Base-by-base conservation (phyloP, 768 basidiomycete genomes). In the Roridomyces roridus region DNA sequence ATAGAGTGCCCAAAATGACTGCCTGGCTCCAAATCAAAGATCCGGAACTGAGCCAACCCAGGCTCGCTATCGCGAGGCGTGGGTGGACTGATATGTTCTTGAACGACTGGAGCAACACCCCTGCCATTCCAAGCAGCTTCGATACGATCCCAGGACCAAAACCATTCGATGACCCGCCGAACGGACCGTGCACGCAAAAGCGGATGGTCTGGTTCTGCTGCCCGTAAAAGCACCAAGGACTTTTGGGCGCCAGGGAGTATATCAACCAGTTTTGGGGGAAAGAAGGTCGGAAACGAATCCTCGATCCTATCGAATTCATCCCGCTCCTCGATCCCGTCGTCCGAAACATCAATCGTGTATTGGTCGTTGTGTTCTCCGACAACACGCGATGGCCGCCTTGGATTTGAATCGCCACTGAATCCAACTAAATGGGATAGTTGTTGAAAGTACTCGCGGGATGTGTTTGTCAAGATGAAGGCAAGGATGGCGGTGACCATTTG, bases 21-120 rank as follows among this genome's bases (percentile, higher is more conserved):
- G 2, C 86, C 87, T 20, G 92, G 91, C 57, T 88, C 87, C 34
- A 87, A 71, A 62, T 91, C 87, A 57, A 88, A 93, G 6, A 85
- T 53, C 11, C 64, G 68, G 67, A 92, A 86, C 5, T 72, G 73
- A 7, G 69, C 62, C 14, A 89, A 67, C 36, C 73, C 76, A 1
- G 76, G 65, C 39, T 74, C 67, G 53, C 74, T 71, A 25, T 51
- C 51, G 12, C 51, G 49, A 14, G 46, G 18, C 24, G 64, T 15
- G 28, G 48, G n/a, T n/a, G n/a, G n/a, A n/a, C n/a, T 11, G 15
- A 49, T 39, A 42, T 34, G 10, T 40, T 57, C 44, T 47, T 35
- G 29, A n/a, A 39, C 0, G 10, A 37, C 25, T 23, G 31, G 18
- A 11, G 28, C 54, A 5, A 45, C 24, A 5, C 49, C 57, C 21